Evolutionary conservation across 768 basidiomycete genomes (phyloP).

Genomic region (Boletus subparvulus): DNA sequence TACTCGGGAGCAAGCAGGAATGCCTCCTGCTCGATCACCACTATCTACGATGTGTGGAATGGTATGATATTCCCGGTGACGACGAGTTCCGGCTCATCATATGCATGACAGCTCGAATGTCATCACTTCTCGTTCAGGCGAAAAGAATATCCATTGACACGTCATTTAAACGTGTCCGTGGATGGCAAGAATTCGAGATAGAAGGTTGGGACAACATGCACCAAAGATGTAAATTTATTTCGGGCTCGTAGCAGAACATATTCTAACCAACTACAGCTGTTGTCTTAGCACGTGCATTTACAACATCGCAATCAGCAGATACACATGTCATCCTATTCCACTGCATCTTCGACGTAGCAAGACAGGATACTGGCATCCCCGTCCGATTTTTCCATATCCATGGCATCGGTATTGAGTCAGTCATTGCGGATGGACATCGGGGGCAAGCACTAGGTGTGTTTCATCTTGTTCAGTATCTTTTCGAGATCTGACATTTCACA

Average conservation of each 20-base stretch:
- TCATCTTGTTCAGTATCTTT: background rate
- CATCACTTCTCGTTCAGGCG: background rate
- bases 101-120: background rate
- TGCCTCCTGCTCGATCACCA: no score
- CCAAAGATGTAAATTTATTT: background rate
- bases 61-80: background rate
- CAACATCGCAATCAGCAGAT: constrained; percentile 25
- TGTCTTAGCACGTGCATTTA: constrained; percentile 22
- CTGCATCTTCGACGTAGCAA: constrained; percentile 16
- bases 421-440: constrained; percentile 6
- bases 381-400: background rate
- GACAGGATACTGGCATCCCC: background rate
- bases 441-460: constrained; percentile 2
- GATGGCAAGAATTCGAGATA: constrained; percentile 1
- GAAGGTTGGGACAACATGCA: background rate
- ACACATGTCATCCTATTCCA: constrained; percentile 25
- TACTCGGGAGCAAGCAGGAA: no score
- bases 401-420: background rate
- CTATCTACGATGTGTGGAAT: background rate
- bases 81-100: background rate
- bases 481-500: background rate
- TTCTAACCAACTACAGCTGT: background rate
- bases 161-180: background rate
- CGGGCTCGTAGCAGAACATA: no score
- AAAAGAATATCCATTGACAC: background rate